Evolutionary conservation across 1,284 basidiomycete genomes (phyloP).

Genomic region (Mrakiaceae sp.): DNA sequence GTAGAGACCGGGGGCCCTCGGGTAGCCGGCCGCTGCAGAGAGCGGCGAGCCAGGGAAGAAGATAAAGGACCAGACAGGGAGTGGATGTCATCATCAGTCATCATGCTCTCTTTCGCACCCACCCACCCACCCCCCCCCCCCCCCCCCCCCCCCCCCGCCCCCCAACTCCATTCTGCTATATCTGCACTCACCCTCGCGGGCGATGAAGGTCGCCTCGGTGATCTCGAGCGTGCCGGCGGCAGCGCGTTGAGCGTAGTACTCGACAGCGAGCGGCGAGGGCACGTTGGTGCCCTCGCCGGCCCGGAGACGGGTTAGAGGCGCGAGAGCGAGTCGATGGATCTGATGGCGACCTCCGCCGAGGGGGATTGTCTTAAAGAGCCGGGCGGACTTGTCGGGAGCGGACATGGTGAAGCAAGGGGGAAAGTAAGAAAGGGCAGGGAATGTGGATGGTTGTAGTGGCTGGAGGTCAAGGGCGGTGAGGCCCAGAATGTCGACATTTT

Average conservation of each 20-base stretch:
- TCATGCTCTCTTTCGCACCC: no score
- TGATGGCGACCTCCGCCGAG: not conserved
- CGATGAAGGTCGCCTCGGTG: constrained; percentile 28
- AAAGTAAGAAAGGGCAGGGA: no score
- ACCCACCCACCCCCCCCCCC: no score
- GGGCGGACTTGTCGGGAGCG: not conserved
- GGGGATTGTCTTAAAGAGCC: constrained; percentile 4
- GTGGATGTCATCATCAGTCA: not conserved
- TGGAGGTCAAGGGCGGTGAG: no score
- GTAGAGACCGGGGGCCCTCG: constrained; percentile 21
- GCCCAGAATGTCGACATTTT: no score
- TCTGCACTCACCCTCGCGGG: constrained; percentile 16
- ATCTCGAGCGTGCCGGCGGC: constrained; percentile 30
- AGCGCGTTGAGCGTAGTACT: constrained; percentile 33
- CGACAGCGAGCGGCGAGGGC: constrained; percentile 16
- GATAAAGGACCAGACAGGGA: not conserved
- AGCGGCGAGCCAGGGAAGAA: not conserved
- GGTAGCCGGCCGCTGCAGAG: constrained; percentile 19
- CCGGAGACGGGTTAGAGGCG: constrained; percentile 31
- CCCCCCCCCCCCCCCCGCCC: no score
- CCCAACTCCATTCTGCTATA: not conserved
- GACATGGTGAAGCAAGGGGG: no score
- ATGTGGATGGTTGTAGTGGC: no score
- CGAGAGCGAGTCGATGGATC: constrained; percentile 28
- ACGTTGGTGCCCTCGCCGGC: constrained; percentile 19